Percentiles rank a stretch among this genome's conserved stretches.
These are phyloP conservation scores for Plasmodium inui DNA, from an alignment of 169 alveolate genomes.

Conservation along the genomic window DNA sequence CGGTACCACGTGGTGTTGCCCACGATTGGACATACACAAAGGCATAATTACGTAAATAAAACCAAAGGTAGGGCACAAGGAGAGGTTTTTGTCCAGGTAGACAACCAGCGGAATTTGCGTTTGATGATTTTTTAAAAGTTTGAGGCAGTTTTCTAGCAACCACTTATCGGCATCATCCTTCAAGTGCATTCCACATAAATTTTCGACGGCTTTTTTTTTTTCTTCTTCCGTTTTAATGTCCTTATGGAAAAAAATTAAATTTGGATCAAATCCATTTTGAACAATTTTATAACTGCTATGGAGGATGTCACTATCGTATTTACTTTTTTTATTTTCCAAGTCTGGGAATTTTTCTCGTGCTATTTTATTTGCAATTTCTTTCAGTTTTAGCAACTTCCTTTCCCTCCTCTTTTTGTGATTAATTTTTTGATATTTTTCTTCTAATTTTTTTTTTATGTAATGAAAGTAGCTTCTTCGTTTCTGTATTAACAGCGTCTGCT, in stretches of 20 bases:
- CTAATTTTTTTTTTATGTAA: constrained; percentile 74
- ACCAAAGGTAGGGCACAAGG: constrained; percentile 72
- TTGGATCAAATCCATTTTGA: constrained; percentile 72
- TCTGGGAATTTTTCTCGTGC: constrained; percentile 53
- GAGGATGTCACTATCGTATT: background rate
- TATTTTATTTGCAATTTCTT: constrained; percentile 37
- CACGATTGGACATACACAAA: background rate
- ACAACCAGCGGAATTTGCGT: constrained; percentile 63
- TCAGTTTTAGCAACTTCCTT: constrained; percentile 29
- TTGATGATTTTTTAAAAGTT: constrained; percentile 66
- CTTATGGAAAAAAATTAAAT: constrained; percentile 69
- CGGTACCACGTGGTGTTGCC: background rate
- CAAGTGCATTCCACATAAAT: constrained; percentile 71
- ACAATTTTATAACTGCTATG: constrained; percentile 67
- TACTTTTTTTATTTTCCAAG: background rate
- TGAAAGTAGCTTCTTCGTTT: constrained; percentile 47
- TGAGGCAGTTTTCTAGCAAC: constrained; percentile 72
- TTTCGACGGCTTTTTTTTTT: constrained; percentile 49
- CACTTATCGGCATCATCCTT: constrained; percentile 75
- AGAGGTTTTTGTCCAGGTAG: background rate
- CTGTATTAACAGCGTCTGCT: constrained; percentile 22
- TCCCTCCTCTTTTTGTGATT: constrained; percentile 63
- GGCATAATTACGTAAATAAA: constrained; percentile 43
- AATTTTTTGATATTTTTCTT: constrained; percentile 48
- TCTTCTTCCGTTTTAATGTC: constrained; percentile 29